Percentiles rank a stretch among this genome's conserved stretches.
These are phyloP conservation scores for Corynascus novoguineensis DNA, from an alignment of 495 filamentous ascomycete species.

Conservation along the genomic window DNA sequence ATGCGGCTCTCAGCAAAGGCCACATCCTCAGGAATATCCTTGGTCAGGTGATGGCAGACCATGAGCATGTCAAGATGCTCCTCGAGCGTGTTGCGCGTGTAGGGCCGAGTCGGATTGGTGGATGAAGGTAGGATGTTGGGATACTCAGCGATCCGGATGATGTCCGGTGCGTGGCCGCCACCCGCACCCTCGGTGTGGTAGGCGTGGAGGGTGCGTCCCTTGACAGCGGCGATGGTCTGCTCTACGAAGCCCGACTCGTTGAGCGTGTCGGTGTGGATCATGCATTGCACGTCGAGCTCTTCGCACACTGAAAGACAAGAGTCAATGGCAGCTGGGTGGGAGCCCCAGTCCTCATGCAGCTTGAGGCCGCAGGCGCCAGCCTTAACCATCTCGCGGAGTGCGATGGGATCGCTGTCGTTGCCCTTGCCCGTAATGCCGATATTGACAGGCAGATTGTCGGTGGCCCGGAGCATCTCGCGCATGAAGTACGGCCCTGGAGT, in stretches of 20 bases:
- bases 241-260: constrained; percentile 98
- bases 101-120: constrained; percentile 92
- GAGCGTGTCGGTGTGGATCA: constrained; percentile 96
- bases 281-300: constrained; percentile 83
- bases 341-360: constrained; percentile 97
- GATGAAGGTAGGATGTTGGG: constrained; percentile 86
- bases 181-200: constrained; percentile 98
- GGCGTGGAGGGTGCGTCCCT: constrained; percentile 88
- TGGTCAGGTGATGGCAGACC: constrained; percentile 93
- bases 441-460: constrained; percentile 82
- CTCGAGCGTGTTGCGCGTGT: constrained; percentile 87
- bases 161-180: constrained; percentile 94
- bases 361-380: constrained; percentile 91
- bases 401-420: constrained; percentile 70
- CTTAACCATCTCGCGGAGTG: constrained; percentile 72
- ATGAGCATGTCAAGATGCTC: constrained; percentile 99
- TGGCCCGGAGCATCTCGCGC: constrained; percentile 88
- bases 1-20: constrained; percentile 95
- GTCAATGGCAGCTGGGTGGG: constrained; percentile 89
- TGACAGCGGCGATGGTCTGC: constrained; percentile 81
- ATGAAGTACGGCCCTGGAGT: constrained; percentile 82
- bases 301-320: constrained; percentile 84
- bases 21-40: constrained; percentile 91
- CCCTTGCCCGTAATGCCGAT: constrained; percentile 94
- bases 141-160: constrained; percentile 90